These are phyloP conservation scores for Clonostachys solani DNA, from an alignment of 2,329 filamentous ascomycete species.

Conservation along the genomic window DNA sequence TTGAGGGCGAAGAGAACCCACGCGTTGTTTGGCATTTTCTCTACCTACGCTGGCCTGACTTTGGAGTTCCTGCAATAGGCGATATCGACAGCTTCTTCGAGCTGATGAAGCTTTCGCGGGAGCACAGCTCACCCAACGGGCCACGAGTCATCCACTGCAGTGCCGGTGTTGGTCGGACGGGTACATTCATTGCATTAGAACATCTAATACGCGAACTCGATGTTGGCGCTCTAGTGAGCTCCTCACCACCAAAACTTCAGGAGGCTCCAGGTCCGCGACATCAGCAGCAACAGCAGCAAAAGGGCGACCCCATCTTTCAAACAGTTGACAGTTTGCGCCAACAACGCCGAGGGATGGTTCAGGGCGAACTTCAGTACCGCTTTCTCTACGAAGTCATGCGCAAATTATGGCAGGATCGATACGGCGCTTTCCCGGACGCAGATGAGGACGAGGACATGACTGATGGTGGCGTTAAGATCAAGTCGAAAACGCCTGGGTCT, in stretches of 20 bases:
- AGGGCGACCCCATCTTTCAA: conserved; percentile 65
- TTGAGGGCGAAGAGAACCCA: conserved; percentile 36
- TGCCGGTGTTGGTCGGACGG: conserved; percentile 88
- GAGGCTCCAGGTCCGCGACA: not conserved
- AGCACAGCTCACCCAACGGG: conserved; percentile 45
- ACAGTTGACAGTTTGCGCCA: conserved; percentile 78
- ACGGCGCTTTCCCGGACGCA: conserved; percentile 23
- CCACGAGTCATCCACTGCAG: conserved; percentile 85
- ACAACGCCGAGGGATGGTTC: conserved; percentile 94
- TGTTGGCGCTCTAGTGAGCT: conserved; percentile 55
- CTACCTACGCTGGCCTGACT: conserved; percentile 88
- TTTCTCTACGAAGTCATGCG: conserved; percentile 87
- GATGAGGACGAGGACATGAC: conserved; percentile 4
- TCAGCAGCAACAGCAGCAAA: not conserved
- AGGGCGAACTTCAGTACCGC: conserved; percentile 76
- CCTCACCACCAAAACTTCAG: conserved; percentile 18
- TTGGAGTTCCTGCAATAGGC: conserved; percentile 69
- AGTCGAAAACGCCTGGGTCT: not conserved
- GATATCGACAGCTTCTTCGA: conserved; percentile 66
- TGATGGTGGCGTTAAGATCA: conserved; percentile 1
- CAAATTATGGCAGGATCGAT: conserved; percentile 67
- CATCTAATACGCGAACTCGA: conserved; percentile 81
- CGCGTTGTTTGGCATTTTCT: conserved; percentile 78
- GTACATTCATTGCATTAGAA: conserved; percentile 95
- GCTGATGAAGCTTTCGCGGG: conserved; percentile 63